phyloP scores from a whole-genome alignment of 441 rosid genomes.

The Populus hybrid region DNA sequence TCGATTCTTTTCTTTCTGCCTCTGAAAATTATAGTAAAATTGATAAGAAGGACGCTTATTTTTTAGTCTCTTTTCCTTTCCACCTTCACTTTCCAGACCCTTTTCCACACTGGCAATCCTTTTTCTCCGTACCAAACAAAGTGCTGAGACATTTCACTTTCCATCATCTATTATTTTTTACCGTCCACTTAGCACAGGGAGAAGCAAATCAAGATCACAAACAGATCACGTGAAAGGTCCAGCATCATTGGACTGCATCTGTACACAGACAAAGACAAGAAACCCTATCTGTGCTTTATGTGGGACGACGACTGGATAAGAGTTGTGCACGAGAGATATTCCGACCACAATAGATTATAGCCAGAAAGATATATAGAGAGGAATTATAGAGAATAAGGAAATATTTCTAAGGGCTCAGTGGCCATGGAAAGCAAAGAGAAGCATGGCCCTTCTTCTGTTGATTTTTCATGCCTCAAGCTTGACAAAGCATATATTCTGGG shows the following conservation, averaged over 20 bases:
- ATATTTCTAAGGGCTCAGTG: constrained; percentile 15
- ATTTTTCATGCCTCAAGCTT: constrained; percentile 33
- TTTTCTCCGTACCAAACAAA: neutral
- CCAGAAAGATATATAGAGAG: constrained; percentile 1
- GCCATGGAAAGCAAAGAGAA: constrained; percentile 19
- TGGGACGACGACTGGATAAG: neutral
- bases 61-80: neutral
- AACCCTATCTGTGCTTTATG: neutral
- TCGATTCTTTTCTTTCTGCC: neutral
- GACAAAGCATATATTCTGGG: constrained; percentile 58
- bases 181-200: neutral
- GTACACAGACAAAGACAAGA: neutral
- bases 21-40: neutral
- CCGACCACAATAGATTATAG: neutral
- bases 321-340: neutral
- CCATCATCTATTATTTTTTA: neutral
- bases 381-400: constrained; percentile 15
- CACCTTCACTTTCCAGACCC: constrained; percentile 1
- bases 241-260: no score
- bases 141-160: neutral
- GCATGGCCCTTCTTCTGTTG: neutral
- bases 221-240: no score
- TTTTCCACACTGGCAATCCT: neutral
- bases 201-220: neutral
- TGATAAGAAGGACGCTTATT: neutral